A percentile compares a stretch with the other conserved stretches of the same genome.
Evolutionary conservation across 257 asterid genomes (phyloP).

Genomic region (Coffea eugenioides): DNA sequence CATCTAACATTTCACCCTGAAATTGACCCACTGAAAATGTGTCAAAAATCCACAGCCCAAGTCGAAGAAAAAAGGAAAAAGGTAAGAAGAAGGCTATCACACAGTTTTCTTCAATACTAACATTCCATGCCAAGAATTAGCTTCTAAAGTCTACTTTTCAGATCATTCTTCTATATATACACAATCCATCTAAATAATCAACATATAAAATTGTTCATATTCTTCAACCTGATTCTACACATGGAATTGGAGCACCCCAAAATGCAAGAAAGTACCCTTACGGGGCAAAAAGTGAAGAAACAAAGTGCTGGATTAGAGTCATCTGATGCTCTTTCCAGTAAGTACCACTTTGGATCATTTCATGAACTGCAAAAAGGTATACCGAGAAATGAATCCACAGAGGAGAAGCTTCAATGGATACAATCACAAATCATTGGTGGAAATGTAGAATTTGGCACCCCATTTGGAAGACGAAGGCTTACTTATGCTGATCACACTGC

Average conservation of each 20-base stretch:
- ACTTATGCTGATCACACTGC: constrained; percentile 82
- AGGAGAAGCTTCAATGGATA: constrained; percentile 52
- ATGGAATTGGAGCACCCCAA: constrained; percentile 8
- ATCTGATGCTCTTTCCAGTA: constrained; percentile 3
- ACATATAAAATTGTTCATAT: not conserved
- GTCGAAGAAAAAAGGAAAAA: not conserved
- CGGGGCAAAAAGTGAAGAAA: not conserved
- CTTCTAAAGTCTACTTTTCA: not conserved
- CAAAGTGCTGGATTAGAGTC: constrained; percentile 1
- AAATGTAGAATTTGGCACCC: constrained; percentile 43
- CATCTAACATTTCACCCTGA: not conserved
- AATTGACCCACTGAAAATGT: not conserved
- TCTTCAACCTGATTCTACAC: not conserved
- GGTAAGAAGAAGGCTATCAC: not conserved
- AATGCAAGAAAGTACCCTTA: not conserved
- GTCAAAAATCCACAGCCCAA: not conserved
- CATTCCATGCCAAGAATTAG: not conserved
- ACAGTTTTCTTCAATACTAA: not conserved
- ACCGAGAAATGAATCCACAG: constrained; percentile 17
- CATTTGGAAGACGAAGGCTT: constrained; percentile 62
- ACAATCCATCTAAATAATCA: not conserved
- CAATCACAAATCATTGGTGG: constrained; percentile 61
- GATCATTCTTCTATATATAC: not conserved
- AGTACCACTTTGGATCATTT: constrained; percentile 11
- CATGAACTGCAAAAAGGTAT: constrained; percentile 14